Conservation (phyloP, 2,329 filamentous ascomycete genomes). For the Aureobasidium sp. region DNA sequence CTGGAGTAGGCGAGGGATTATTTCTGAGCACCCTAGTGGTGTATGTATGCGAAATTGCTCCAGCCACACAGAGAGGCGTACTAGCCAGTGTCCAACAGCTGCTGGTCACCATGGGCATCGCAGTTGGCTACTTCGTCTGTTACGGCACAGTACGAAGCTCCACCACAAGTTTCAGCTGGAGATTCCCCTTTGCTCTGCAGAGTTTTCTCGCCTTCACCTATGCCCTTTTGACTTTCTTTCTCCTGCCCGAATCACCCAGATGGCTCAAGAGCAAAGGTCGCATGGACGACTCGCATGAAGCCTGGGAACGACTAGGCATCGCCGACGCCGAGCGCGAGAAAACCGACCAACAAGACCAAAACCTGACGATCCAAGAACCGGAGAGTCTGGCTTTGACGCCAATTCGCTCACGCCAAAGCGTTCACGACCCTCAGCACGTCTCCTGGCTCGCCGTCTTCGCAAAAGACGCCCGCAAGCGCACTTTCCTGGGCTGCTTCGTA, state of each 20-base stretch:
- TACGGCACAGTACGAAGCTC: slow-evolving; percentile 47
- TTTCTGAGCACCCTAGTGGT: slow-evolving; percentile 28
- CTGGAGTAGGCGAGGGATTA: slow-evolving; percentile 49
- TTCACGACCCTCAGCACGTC: neutral
- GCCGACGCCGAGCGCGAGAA: slow-evolving; percentile 41
- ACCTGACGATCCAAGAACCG: neutral
- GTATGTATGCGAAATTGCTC: slow-evolving; percentile 56
- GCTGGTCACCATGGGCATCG: slow-evolving; percentile 41
- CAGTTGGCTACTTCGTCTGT: slow-evolving; percentile 53
- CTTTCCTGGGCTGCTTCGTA: slow-evolving; percentile 46
- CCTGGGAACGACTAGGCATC: slow-evolving; percentile 34
- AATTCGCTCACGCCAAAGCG: slow-evolving; percentile 3
- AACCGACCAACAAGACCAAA: slow-evolving; percentile 28
- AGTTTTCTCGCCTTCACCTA: slow-evolving; percentile 36
- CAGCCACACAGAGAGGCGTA: slow-evolving; percentile 37
- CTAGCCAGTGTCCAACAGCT: slow-evolving; percentile 20
- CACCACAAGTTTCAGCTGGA: slow-evolving; percentile 47
- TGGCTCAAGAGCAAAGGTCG: slow-evolving; percentile 49
- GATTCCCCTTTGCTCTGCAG: slow-evolving; percentile 49
- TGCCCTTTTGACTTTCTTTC: slow-evolving; percentile 32
- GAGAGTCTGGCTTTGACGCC: slow-evolving; percentile 8
- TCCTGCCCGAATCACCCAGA: slow-evolving; percentile 51
- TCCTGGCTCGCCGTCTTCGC: slow-evolving; percentile 4
- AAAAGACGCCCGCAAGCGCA: slow-evolving; percentile 26
- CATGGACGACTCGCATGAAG: slow-evolving; percentile 38